These are phyloP conservation scores for Kockiozyma suomiensis DNA, from an alignment of 805 yeast species.

Conservation along the genomic window DNA sequence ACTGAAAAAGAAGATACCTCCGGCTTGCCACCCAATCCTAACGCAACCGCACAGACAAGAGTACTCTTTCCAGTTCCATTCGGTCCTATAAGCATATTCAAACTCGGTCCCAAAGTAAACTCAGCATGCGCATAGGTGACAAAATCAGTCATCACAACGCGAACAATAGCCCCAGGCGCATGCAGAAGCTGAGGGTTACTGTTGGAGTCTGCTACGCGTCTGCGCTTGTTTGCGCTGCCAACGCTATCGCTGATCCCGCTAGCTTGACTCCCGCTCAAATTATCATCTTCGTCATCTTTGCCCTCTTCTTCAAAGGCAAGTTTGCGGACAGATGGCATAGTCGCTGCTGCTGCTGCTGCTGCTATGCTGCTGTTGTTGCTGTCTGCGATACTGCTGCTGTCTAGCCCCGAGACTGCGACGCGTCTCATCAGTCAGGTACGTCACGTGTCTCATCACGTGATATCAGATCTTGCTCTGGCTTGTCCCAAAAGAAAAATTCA, in stretches of 20 bases:
- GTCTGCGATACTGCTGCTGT: too few relatives aligned
- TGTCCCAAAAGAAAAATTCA: not conserved
- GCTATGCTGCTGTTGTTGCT: too few relatives aligned
- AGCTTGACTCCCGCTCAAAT: not conserved
- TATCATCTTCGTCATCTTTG: not conserved
- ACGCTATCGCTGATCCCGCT: not conserved
- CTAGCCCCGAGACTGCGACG: too few relatives aligned
- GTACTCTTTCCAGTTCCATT: slow-evolving; percentile 97
- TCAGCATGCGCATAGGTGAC: slow-evolving; percentile 65
- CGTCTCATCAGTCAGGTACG: too few relatives aligned
- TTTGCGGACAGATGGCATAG: slow-evolving; percentile 1
- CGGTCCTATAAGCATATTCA: slow-evolving; percentile 94
- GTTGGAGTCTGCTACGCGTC: not conserved
- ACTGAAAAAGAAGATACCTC: slow-evolving; percentile 41
- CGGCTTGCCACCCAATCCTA: slow-evolving; percentile 82
- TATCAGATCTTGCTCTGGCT: too few relatives aligned
- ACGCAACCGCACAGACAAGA: slow-evolving; percentile 87
- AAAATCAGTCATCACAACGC: slow-evolving; percentile 60
- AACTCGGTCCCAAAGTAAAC: slow-evolving; percentile 72
- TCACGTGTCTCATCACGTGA: not conserved
- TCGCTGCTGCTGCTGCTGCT: not conserved
- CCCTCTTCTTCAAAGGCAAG: not conserved
- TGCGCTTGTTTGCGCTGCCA: not conserved
- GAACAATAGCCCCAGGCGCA: slow-evolving; percentile 53
- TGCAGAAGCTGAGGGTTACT: slow-evolving; percentile 21